These are phyloP conservation scores for Ophiostoma sp. DNA, from an alignment of 2,329 filamentous ascomycete genomes.

Conservation along the genomic window DNA sequence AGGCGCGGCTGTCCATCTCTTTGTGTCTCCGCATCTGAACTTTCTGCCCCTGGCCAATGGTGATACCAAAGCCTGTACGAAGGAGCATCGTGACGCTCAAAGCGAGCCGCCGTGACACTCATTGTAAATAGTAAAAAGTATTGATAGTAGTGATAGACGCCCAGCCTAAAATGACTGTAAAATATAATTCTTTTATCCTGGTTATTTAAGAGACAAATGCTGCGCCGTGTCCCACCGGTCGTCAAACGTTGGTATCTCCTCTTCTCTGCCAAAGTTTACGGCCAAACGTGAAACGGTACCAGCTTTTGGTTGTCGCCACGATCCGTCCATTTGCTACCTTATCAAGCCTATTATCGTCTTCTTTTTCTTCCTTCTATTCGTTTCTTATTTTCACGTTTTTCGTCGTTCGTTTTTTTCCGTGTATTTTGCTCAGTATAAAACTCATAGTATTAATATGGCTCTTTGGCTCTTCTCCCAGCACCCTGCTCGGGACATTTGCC, in stretches of 20 bases:
- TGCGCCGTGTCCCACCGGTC: slow-evolving; percentile 1
- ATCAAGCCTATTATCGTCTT: not conserved
- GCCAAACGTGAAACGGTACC: slow-evolving; percentile 5
- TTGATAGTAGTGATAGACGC: not conserved
- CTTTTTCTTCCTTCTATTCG: not conserved
- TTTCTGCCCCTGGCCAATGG: not conserved
- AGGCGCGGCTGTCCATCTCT: not conserved
- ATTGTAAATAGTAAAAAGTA: no score
- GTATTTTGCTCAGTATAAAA: slow-evolving; percentile 5
- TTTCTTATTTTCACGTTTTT: not conserved
- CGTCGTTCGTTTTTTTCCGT: not conserved
- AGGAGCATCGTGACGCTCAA: not conserved
- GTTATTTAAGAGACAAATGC: not conserved
- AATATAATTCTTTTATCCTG: not conserved
- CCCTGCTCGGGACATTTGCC: not conserved
- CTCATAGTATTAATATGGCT: not conserved
- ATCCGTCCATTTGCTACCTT: not conserved
- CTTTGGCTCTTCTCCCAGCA: not conserved
- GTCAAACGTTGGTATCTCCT: slow-evolving; percentile 7
- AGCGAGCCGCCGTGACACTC: not conserved
- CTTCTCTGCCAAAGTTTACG: not conserved
- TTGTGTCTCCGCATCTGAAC: not conserved
- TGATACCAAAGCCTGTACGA: not conserved
- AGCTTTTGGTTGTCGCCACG: not conserved
- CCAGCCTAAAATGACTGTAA: not conserved